phyloP scores from a whole-genome alignment of 768 basidiomycete genomes.

The Cubamyces sp. region DNA sequence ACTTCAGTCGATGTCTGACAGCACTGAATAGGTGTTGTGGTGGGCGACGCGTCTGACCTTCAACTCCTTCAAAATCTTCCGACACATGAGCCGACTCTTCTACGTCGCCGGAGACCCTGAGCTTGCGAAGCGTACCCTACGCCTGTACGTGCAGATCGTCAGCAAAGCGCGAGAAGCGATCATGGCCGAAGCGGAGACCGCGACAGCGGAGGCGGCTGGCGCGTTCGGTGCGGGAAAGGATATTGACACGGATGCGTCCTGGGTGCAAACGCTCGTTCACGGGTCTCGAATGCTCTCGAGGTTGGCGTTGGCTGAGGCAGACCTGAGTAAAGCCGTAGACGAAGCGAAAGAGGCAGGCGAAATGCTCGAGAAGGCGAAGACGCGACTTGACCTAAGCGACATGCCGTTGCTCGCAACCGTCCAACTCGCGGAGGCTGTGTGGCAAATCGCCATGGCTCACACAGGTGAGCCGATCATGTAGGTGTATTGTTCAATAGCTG shows the following conservation, averaged over 20 bases:
- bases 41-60: constrained; percentile 95
- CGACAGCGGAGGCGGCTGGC: constrained; percentile 25
- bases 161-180: constrained; percentile 77
- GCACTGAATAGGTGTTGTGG: constrained; percentile 70
- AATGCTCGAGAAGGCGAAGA: constrained; percentile 62
- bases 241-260: constrained; percentile 67
- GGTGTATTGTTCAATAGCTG: neutral
- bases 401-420: constrained; percentile 62
- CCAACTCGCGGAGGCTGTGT: constrained; percentile 73
- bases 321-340: constrained; percentile 41
- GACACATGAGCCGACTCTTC: constrained; percentile 81
- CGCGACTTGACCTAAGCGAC: constrained; percentile 52
- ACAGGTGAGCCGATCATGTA: constrained; percentile 53
- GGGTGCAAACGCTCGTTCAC: constrained; percentile 77
- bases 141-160: constrained; percentile 83
- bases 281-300: constrained; percentile 81
- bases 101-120: constrained; percentile 60
- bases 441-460: constrained; percentile 67
- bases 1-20: neutral
- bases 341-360: constrained; percentile 65
- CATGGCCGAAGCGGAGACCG: constrained; percentile 38
- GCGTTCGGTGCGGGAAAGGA: constrained; percentile 37
- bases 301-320: constrained; percentile 37
- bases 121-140: constrained; percentile 75
- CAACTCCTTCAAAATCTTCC: constrained; percentile 83